Evolutionary conservation across 768 basidiomycete species (phyloP).

Genomic region (Gelatoporia subvermispora): DNA sequence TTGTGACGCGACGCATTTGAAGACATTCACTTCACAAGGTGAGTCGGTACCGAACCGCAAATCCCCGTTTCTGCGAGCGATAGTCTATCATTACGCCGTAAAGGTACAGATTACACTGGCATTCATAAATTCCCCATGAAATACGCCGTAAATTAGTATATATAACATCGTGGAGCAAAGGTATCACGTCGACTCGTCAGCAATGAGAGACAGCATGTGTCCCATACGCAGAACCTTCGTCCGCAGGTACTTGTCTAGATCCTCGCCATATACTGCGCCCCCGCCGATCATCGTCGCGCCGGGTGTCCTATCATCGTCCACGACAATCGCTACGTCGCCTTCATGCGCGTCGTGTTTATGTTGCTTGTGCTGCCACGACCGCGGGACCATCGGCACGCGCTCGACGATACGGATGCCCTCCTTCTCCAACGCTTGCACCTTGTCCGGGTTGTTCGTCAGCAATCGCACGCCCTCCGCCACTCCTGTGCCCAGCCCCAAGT

Average conservation of each 20-base stretch:
- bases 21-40: too few species aligned
- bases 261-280: conserved; percentile 69
- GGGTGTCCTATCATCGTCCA: conserved; percentile 36
- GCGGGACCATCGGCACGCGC: conserved; percentile 91
- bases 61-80: not conserved
- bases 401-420: conserved; percentile 82
- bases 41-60: too few species aligned
- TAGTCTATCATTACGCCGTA: not conserved
- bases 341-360: conserved; percentile 24
- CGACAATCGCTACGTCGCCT: conserved; percentile 13
- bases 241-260: conserved; percentile 90
- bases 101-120: not conserved
- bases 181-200: conserved; percentile 6
- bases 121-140: not conserved
- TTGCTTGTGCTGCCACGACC: conserved; percentile 61
- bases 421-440: conserved; percentile 79
- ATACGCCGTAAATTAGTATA: not conserved
- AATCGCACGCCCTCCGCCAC: conserved; percentile 60
- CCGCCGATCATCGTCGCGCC: conserved; percentile 84
- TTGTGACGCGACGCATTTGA: too few species aligned
- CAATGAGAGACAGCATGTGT: conserved; percentile 71
- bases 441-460: conserved; percentile 98
- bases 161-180: not conserved
- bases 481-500: conserved; percentile 69
- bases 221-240: conserved; percentile 99